Conservation (phyloP, 2,329 filamentous ascomycete genomes). For the Chaetomium sp. region DNA sequence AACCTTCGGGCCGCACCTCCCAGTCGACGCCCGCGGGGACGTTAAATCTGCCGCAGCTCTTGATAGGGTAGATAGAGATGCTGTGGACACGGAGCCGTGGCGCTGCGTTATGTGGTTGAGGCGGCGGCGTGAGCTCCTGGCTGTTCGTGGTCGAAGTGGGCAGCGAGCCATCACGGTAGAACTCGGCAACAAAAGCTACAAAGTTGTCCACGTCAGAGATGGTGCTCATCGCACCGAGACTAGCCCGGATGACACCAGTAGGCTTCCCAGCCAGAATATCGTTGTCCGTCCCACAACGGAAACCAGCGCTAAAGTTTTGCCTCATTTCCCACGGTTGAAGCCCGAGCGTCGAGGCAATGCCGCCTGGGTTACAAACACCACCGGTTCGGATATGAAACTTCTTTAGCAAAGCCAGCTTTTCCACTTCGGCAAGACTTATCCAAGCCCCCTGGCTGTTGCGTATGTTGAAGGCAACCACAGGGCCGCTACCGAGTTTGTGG, state of each 20-base stretch:
- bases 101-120: no score
- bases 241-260: conserved; percentile 78
- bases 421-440: conserved; percentile 76
- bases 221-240: conserved; percentile 86
- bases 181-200: conserved; percentile 64
- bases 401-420: conserved; percentile 74
- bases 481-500: conserved; percentile 49
- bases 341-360: conserved; percentile 65
- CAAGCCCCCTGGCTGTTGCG: conserved; percentile 62
- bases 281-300: conserved; percentile 76
- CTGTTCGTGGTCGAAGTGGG: not conserved
- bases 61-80: conserved; percentile 81
- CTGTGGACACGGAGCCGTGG: conserved; percentile 49
- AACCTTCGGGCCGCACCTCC: conserved; percentile 73
- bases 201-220: conserved; percentile 66
- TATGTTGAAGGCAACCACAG: conserved; percentile 80
- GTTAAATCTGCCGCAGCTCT: conserved; percentile 78
- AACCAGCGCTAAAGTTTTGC: conserved; percentile 75
- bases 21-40: conserved; percentile 60
- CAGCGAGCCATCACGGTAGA: conserved; percentile 40
- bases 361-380: conserved; percentile 86
- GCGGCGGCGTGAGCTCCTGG: no score
- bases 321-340: conserved; percentile 77
- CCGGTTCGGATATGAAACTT: conserved; percentile 82
- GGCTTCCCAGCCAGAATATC: conserved; percentile 80